Evolutionary conservation across 805 yeast species (phyloP), one percentile per base, ranked within the genome.

Genomic region (Candida michaelii): DNA sequence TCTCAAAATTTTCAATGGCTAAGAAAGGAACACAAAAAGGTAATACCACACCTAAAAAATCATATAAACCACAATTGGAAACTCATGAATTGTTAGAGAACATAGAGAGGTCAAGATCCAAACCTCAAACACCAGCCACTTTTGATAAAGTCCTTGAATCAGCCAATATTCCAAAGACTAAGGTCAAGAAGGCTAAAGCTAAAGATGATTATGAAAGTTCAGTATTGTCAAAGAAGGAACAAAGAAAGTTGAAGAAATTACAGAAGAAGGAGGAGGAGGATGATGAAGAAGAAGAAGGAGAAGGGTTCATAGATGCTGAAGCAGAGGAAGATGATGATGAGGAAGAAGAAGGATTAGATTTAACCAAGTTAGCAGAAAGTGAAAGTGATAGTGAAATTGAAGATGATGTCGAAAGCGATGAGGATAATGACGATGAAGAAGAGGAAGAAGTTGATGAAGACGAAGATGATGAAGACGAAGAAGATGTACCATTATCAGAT

Each of bases 401-500:
- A 3, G 76, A 62, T 4, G 78, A 65, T 2, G 76, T 63, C 2
- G 76, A 63, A 4, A 77, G 70, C 2, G 80, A 72, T 5, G 79
- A 75, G 4, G 80, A 71, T 1, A 78, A 34, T 82, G 79, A 34
- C 82, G 79, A 75, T 3, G 80, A 71, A 1, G 85, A 79, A 32
- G 56, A 54, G 0, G 77, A 64, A 3, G 79, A 65, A 2, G 77
- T 65, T 2, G 77, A 63, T 3, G 78, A 71, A 2, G 80, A 73
- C 9, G 80, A 75, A 5, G 80, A 72, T 1, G 79, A 69, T 8
- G 81, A 73, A 12, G 81, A 75, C 30, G 82, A 74, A 34, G 82
- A 76, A 23, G 85, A 78, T 53, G 76, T 90, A 34, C 85, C 96
- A 15, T 76, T 89, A 40, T 86, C 96, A 1, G 97, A 89, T 42